These are phyloP conservation scores for Cylindrotheca fusiformis DNA, from an alignment of 108 stramenopile species.

Conservation along the genomic window DNA sequence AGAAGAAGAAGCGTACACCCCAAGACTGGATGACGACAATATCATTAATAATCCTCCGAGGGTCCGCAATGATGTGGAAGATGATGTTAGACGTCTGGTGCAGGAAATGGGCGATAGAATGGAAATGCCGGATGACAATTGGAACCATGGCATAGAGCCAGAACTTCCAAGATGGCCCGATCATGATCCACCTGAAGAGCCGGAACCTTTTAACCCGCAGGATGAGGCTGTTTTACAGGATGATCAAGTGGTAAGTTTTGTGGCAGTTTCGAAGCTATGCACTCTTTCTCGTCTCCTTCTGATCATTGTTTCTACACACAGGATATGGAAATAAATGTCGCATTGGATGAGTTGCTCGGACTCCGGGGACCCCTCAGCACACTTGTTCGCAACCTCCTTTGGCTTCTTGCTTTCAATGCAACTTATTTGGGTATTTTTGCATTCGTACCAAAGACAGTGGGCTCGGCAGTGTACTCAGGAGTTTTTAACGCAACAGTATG, in stretches of 20 bases:
- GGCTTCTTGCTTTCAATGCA: constrained; percentile 91
- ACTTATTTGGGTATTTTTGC: constrained; percentile 90
- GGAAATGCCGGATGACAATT: neutral
- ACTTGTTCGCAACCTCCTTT: constrained; percentile 81
- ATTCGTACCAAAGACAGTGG: constrained; percentile 78
- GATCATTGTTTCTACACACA: constrained; percentile 9
- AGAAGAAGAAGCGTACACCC: neutral
- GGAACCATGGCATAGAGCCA: neutral
- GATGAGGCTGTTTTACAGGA: constrained; percentile 57
- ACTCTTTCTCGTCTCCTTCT: neutral
- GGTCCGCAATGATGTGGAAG: neutral
- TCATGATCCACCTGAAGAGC: neutral
- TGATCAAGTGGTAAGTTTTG: constrained; percentile 54
- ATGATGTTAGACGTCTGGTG: neutral
- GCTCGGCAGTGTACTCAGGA: constrained; percentile 34
- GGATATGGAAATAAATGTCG: constrained; percentile 88
- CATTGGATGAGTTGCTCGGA: constrained; percentile 91
- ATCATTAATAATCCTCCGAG: neutral
- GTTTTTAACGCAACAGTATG: constrained; percentile 30
- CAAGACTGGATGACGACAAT: neutral
- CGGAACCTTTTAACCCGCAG: constrained; percentile 51
- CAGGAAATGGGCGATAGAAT: constrained; percentile 3
- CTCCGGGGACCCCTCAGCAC: constrained; percentile 83
- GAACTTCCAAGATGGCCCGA: neutral
- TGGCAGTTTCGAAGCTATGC: neutral